Percentiles rank a stretch among this genome's conserved stretches.
These are phyloP conservation scores for Petunia secreta DNA, from an alignment of 257 asterid species.

Conservation along the genomic window DNA sequence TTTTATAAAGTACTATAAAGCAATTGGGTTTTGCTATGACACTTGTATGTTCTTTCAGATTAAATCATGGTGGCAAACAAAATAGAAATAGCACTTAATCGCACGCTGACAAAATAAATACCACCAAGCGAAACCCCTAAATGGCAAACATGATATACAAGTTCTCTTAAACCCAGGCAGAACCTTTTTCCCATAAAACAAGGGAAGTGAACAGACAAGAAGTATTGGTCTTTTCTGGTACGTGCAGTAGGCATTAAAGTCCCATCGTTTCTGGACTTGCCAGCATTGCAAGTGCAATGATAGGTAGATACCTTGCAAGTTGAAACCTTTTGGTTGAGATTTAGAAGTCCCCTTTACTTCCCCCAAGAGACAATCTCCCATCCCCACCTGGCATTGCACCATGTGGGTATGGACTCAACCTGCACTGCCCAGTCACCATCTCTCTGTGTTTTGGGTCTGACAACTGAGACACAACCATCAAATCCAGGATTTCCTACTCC, in stretches of 20 bases:
- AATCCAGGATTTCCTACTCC: not conserved
- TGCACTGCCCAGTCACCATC: not conserved
- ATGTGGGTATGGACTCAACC: slow-evolving; percentile 2
- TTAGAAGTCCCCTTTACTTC: not conserved
- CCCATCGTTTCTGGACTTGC: not conserved
- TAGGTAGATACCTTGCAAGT: slow-evolving; percentile 3
- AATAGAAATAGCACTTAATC: not conserved
- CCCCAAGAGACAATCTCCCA: not conserved
- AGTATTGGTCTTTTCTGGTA: not conserved
- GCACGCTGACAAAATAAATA: not conserved
- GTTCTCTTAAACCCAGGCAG: not conserved
- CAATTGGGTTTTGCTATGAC: not conserved
- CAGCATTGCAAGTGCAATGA: not conserved
- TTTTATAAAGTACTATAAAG: not conserved
- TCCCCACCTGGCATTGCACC: not conserved
- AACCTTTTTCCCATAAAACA: not conserved
- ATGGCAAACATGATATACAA: not conserved
- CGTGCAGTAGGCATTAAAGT: not conserved
- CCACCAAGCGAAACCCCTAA: not conserved
- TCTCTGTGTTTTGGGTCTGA: not conserved
- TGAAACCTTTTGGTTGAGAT: slow-evolving; percentile 15
- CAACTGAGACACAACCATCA: slow-evolving; percentile 9
- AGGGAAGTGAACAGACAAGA: not conserved
- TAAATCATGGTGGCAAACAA: not conserved
- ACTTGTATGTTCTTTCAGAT: not conserved